These are phyloP conservation scores for Posidonia australis DNA, from an alignment of 106 monocot species.

Conservation along the genomic window DNA sequence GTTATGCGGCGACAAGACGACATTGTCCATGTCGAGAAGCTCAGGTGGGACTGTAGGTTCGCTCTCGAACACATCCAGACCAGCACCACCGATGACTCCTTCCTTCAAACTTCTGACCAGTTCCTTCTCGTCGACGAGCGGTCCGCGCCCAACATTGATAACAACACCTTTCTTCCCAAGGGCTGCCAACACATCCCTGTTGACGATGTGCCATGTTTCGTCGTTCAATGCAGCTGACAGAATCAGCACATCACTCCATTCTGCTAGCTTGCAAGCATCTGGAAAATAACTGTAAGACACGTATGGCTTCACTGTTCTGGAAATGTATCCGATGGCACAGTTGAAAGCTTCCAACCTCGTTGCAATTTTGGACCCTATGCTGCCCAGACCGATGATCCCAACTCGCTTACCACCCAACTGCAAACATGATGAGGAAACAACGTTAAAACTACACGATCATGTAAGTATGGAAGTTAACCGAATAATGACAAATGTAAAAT, in stretches of 20 bases:
- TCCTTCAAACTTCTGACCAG: slow-evolving; percentile 7
- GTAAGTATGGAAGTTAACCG: too few relatives aligned
- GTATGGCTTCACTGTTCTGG: neutral
- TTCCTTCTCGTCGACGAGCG: slow-evolving; percentile 13
- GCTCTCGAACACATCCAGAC: too few relatives aligned
- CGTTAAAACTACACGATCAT: neutral
- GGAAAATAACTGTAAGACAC: slow-evolving; percentile 2
- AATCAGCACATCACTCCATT: slow-evolving; percentile 33
- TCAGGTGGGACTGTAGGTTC: too few relatives aligned
- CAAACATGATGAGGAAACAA: neutral
- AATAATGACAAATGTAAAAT: too few relatives aligned
- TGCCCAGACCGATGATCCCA: slow-evolving; percentile 26
- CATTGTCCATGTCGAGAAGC: too few relatives aligned
- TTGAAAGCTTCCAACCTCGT: slow-evolving; percentile 49
- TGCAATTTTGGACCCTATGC: slow-evolving; percentile 41
- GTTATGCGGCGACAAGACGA: too few relatives aligned
- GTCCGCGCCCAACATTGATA: too few relatives aligned
- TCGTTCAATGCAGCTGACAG: slow-evolving; percentile 36
- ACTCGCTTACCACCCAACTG: too few relatives aligned
- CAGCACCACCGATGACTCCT: slow-evolving; percentile 50
- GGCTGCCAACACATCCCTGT: too few relatives aligned
- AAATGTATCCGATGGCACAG: slow-evolving; percentile 1
- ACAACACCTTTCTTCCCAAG: too few relatives aligned
- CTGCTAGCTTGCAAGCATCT: slow-evolving; percentile 28
- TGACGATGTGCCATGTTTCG: slow-evolving; percentile 59